Percentiles rank a stretch among this genome's conserved stretches.
Evolutionary conservation across 73 alveolate species (phyloP).

Genomic region (Stentor coeruleus): DNA sequence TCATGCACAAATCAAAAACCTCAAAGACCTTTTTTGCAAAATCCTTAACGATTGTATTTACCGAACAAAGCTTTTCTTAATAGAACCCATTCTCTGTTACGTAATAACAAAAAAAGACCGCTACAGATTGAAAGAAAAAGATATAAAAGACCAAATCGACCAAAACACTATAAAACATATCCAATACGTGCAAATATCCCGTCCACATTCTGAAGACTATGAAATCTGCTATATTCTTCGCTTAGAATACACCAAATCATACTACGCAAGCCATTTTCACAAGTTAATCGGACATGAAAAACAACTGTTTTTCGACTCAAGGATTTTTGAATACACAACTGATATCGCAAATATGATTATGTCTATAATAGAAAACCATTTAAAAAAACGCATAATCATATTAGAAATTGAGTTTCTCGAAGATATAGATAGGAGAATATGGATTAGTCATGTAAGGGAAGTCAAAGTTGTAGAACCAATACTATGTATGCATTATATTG

Average conservation of each 20-base stretch:
- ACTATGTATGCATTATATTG: background rate
- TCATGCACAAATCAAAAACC: background rate
- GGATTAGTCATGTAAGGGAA: background rate
- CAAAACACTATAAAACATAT: background rate
- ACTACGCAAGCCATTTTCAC: background rate
- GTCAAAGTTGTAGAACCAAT: background rate
- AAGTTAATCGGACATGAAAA: background rate
- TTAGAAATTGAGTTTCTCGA: conserved; percentile 1
- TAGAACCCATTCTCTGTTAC: background rate
- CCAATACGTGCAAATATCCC: background rate
- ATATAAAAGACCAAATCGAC: background rate
- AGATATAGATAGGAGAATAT: conserved; percentile 12
- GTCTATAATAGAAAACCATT: background rate
- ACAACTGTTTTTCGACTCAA: background rate
- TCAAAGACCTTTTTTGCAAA: background rate
- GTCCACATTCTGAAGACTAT: background rate
- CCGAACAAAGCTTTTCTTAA: background rate
- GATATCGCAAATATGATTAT: background rate
- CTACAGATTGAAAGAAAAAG: background rate
- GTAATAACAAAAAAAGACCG: conserved; percentile 10
- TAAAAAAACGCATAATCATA: background rate
- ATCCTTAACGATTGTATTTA: background rate
- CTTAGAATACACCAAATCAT: background rate
- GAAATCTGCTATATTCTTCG: background rate
- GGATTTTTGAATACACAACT: background rate